Base-by-base conservation (phyloP, 148 eudicot genomes). In the Spergularia marina region DNA sequence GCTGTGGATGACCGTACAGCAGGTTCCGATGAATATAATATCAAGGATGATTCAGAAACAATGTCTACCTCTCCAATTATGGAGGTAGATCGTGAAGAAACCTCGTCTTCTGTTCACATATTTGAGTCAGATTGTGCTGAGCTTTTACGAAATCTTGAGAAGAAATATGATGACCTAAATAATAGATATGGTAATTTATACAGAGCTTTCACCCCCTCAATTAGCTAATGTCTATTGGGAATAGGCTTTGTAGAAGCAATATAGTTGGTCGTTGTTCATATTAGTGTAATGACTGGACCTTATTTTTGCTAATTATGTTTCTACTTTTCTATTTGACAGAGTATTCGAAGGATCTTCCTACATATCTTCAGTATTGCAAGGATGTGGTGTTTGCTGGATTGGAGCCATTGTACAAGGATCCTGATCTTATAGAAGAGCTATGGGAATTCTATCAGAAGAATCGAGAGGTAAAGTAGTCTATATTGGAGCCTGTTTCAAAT, bases 351-450 rank as follows among this genome's bases (percentile, higher is more conserved):
- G 90, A 89, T 82, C 82, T 92, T 79, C 79, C 84, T 1, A 68
- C 87, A 20, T 95, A 95, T 84, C 89, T 95, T 64, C 86, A 84
- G 36, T 88, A 90, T 70, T 92, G 96, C 77, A 86, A 83, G 72
- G 92, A 94, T 78, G 89, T 87, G 53, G 86, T 90, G 39, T 95
- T 95, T 78, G 92, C 91, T 59, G 97, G 97, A 30, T 69, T 81
- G 74, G 84, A 74, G 49, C 79, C 81, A 83, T 72, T 54, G 52
- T 71, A 89, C 80, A 74, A 91, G 81, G 85, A 82, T 80, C 71
- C 80, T 23, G 82, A 64, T 78, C 71, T 91, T 66, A 83, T 89
- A 10, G 82, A 87, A 10, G 84, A 87, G 30, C 80, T 87, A 17
- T 86, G 93, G 96, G 82, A 79, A 2, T 87, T 80, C 77, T 91